phyloP scores from a whole-genome alignment of 331 rosid species.

The Pyracantha coccinea region DNA sequence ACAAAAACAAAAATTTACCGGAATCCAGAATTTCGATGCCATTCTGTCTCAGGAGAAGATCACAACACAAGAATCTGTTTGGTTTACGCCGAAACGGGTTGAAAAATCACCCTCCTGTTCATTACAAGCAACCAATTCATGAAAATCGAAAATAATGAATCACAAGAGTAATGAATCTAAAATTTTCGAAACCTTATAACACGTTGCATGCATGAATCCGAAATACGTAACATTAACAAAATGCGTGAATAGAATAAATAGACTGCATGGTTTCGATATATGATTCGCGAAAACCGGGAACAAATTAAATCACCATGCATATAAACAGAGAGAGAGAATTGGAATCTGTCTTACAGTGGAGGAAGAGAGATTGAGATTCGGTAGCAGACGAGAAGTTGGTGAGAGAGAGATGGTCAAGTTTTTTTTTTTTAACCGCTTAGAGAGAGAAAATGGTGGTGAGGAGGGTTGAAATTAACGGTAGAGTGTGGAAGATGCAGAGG shows the following conservation, averaged over 20 bases:
- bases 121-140: not conserved
- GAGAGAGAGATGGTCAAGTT: not conserved
- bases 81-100: not conserved
- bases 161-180: not conserved
- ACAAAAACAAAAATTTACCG: not conserved
- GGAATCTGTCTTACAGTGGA: not conserved
- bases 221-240: no score
- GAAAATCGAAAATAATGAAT: not conserved
- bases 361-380: not conserved
- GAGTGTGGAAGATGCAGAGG: no score
- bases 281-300: not conserved
- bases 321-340: not conserved
- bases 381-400: not conserved
- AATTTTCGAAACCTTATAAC: not conserved
- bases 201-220: not conserved
- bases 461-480: not conserved
- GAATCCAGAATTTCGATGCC: slow-evolving; percentile 29
- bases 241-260: no score
- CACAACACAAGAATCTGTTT: not conserved
- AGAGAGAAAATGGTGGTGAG: not conserved
- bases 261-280: no score
- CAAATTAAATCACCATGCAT: not conserved
- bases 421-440: not conserved
- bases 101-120: not conserved
- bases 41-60: not conserved